Percentiles rank a stretch among this genome's conserved stretches.
Evolutionary conservation across 2,329 filamentous ascomycete genomes (phyloP).

Genomic region (Diaporthe batatas): DNA sequence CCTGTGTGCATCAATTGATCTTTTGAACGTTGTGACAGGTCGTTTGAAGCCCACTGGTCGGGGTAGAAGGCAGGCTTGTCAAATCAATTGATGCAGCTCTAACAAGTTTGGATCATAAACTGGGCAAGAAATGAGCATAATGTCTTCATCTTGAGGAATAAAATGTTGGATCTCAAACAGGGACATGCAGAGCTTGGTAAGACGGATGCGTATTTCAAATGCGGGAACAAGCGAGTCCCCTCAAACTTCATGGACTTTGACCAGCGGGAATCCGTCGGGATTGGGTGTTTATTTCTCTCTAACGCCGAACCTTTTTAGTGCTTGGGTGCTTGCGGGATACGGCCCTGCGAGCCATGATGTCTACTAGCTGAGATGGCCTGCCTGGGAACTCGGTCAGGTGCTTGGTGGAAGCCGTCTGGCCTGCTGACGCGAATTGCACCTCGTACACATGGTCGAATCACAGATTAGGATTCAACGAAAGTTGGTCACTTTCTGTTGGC

Average conservation of each 20-base stretch:
- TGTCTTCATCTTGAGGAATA: too few species aligned
- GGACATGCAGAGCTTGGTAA: not conserved
- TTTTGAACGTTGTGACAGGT: too few species aligned
- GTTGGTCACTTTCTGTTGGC: not conserved
- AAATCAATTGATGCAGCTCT: too few species aligned
- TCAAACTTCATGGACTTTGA: not conserved
- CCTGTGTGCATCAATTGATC: too few species aligned
- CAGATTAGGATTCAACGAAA: not conserved
- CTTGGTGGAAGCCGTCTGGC: not conserved
- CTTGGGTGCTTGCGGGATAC: not conserved
- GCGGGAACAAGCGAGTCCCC: not conserved
- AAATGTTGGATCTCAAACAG: not conserved
- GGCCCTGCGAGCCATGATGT: not conserved
- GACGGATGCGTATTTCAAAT: not conserved
- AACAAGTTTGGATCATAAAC: too few species aligned
- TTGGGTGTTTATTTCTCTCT: not conserved
- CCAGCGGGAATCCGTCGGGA: not conserved
- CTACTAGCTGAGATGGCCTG: not conserved
- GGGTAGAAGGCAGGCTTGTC: too few species aligned
- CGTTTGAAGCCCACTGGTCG: too few species aligned
- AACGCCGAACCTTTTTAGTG: not conserved
- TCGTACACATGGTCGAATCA: slow-evolving; percentile 26
- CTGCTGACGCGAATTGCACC: slow-evolving; percentile 1
- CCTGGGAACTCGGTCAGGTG: not conserved
- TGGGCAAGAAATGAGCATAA: too few species aligned